Evolutionary conservation across 768 basidiomycete species (phyloP), one percentile per base, ranked within the genome.

Genomic region (Tulasnella sp.): DNA sequence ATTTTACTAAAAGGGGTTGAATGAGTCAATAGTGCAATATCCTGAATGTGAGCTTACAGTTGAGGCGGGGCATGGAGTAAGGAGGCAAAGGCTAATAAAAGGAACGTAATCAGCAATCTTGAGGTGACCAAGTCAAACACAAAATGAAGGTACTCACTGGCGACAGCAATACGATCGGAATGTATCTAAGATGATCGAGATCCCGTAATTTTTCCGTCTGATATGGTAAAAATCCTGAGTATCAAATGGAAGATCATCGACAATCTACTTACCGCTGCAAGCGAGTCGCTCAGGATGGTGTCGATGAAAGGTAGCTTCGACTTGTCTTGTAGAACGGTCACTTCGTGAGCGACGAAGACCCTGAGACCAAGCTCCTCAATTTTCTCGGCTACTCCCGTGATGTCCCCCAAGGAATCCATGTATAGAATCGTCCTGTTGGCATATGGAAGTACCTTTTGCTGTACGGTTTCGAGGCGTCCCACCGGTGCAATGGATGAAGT

Each of bases 121-220:
- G n/a, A n/a, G n/a, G n/a, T n/a, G n/a, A n/a, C n/a, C n/a, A n/a
- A n/a, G n/a, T n/a, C n/a, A n/a, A n/a, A n/a, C n/a, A n/a, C n/a
- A n/a, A n/a, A n/a, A n/a, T n/a, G n/a, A n/a, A n/a, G n/a, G 15
- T n/a, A 64, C 71, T 57, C 54, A 71, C 70, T 1, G 90, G 87
- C 7, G 84, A 80, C 19, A 93, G 71, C 12, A 99, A 75, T 1
- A 96, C 90, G 53, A 96, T 84, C 0, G 95, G 95, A 56, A 99
- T 95, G 62, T 96, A 96, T 42, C 95, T 79, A 52, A 99, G 69
- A 62, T 93, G 89, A 61, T 99, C 95, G 56, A 84, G 75, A 62
- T 95, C 91, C 45, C 93, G 78, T 50, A 98, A 74, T 57, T 72
- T 77, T 63, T 95, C 90, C 20, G 89, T 90, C 89, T 93, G 58